These are phyloP conservation scores for Phytophthora pisi DNA, from an alignment of 352 stramenopile species.

Conservation along the genomic window DNA sequence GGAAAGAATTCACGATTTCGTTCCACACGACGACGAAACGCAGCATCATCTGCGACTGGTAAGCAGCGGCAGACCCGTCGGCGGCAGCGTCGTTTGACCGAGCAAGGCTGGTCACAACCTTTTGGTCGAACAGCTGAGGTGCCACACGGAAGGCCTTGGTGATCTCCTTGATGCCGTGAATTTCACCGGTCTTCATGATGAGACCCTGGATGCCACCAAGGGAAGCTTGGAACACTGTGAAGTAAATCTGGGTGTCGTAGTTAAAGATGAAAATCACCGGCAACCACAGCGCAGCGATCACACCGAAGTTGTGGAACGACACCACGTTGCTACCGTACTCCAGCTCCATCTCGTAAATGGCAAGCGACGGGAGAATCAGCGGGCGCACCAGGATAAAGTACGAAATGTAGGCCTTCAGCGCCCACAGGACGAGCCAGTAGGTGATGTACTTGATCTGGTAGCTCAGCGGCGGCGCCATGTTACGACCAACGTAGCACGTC, in stretches of 20 bases:
- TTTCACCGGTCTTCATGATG: slow-evolving; percentile 77
- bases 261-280: slow-evolving; percentile 80
- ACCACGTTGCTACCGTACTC: slow-evolving; percentile 63
- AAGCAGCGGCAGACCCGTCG: slow-evolving; percentile 49
- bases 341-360: slow-evolving; percentile 73
- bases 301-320: slow-evolving; percentile 75
- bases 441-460: slow-evolving; percentile 72
- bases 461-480: slow-evolving; percentile 66
- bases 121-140: slow-evolving; percentile 72
- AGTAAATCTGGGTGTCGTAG: slow-evolving; percentile 85
- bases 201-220: slow-evolving; percentile 59
- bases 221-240: slow-evolving; percentile 70
- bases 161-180: slow-evolving; percentile 70
- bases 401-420: slow-evolving; percentile 64
- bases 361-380: slow-evolving; percentile 68
- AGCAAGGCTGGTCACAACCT: slow-evolving; percentile 70
- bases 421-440: slow-evolving; percentile 69
- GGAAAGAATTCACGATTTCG: slow-evolving; percentile 81
- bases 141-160: slow-evolving; percentile 71
- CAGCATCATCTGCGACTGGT: slow-evolving; percentile 76
- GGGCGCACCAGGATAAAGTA: slow-evolving; percentile 76
- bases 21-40: slow-evolving; percentile 86
- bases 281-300: slow-evolving; percentile 66
- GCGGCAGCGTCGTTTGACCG: slow-evolving; percentile 61
- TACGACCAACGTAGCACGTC: slow-evolving; percentile 65